Percentiles rank a stretch among this genome's conserved stretches.
Conservation (phyloP, 208 protist genomes). For the Acanthamoeba castellanii region DNA sequence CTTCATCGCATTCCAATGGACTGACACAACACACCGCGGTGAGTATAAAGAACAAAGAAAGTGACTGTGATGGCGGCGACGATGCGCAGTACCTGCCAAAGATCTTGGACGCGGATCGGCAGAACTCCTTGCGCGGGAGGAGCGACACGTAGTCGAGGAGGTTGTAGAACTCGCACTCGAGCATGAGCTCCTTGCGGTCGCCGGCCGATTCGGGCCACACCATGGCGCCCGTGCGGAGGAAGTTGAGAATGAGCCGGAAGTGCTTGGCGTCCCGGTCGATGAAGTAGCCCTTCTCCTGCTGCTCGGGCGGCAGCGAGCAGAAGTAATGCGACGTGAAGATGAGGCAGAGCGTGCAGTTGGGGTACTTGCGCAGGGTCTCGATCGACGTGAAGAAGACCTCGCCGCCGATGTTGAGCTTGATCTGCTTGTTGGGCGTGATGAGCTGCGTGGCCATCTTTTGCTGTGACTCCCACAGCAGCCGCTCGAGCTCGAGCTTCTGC, state of each 20-base stretch:
- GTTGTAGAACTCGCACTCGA: constrained; percentile 73
- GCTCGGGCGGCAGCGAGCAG: constrained; percentile 34
- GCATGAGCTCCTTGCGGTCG: constrained; percentile 53
- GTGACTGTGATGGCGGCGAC: not conserved
- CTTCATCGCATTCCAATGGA: constrained; percentile 30
- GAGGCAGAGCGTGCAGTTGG: constrained; percentile 54
- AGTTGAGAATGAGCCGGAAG: constrained; percentile 64
- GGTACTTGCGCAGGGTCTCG: constrained; percentile 46
- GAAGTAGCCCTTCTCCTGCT: constrained; percentile 64
- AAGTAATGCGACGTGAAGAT: constrained; percentile 52
- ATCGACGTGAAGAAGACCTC: constrained; percentile 57
- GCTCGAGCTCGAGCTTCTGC: constrained; percentile 56
- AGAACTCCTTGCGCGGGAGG: constrained; percentile 52
- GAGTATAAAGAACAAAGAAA: not conserved
- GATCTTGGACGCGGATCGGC: not conserved
- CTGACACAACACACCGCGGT: not conserved
- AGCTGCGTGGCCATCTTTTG: constrained; percentile 7
- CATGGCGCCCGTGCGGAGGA: constrained; percentile 55
- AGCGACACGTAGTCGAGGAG: constrained; percentile 35
- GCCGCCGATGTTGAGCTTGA: constrained; percentile 63
- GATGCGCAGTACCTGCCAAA: constrained; percentile 14
- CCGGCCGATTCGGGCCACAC: constrained; percentile 52
- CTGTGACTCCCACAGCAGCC: constrained; percentile 31
- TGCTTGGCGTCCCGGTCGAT: constrained; percentile 66
- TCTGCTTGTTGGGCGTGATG: constrained; percentile 64